Evolutionary conservation across 2,329 filamentous ascomycete genomes (phyloP).

Genomic region (Epichloe sibirici): DNA sequence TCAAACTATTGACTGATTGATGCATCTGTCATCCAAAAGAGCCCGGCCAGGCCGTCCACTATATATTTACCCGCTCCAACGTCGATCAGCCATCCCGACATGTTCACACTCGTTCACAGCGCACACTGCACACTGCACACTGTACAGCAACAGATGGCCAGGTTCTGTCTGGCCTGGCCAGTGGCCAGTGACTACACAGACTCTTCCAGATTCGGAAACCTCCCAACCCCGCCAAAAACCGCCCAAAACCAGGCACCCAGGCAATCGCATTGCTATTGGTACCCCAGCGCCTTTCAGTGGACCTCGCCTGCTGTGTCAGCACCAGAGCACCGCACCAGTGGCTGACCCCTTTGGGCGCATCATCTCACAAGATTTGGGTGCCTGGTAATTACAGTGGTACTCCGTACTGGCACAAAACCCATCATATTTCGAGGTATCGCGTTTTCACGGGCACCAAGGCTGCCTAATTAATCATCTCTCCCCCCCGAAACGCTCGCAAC

Average conservation of each 20-base stretch:
- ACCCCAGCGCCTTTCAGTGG: not conserved
- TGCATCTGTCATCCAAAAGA: not conserved
- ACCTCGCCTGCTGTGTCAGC: not conserved
- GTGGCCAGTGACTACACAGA: too few species aligned
- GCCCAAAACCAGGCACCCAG: not conserved
- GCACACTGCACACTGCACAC: too few species aligned
- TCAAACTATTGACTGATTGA: not conserved
- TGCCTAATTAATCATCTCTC: not conserved
- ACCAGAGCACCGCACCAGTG: not conserved
- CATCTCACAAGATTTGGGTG: conserved; percentile 1
- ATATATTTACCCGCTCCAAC: too few species aligned
- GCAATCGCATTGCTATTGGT: not conserved
- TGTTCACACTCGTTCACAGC: too few species aligned
- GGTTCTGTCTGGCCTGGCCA: too few species aligned
- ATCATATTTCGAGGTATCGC: not conserved
- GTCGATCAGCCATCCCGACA: too few species aligned
- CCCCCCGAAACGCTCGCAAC: not conserved
- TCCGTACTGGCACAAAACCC: not conserved
- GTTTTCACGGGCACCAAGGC: conserved; percentile 2
- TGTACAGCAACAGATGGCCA: too few species aligned
- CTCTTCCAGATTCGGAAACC: not conserved
- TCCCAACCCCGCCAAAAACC: not conserved
- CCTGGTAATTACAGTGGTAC: not conserved
- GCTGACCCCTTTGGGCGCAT: not conserved
- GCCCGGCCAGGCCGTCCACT: not conserved